phyloP scores from a whole-genome alignment of 495 filamentous ascomycete genomes.

The Penicillium atrosanguineum region DNA sequence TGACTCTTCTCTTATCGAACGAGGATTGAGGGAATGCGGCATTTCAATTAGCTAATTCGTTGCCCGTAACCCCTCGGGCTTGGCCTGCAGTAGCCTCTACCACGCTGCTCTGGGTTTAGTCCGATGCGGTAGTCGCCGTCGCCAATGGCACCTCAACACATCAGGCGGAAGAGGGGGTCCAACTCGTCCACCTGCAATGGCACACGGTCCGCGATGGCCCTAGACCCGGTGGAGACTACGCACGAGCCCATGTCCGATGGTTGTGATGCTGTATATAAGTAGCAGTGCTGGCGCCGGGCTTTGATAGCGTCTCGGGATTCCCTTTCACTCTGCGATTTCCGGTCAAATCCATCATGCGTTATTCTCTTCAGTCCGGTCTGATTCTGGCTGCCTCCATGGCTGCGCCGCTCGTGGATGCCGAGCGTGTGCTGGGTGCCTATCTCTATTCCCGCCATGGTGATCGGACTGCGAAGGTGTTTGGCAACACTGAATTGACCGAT shows the following conservation, averaged over 20 bases:
- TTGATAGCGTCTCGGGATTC: not conserved
- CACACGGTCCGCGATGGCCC: too few relatives aligned
- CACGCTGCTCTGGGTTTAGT: not conserved
- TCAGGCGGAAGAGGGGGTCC: not conserved
- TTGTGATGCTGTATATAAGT: not conserved
- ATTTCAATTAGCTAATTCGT: slow-evolving; percentile 24
- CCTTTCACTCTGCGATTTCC: not conserved
- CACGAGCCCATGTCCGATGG: not conserved
- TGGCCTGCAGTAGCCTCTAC: slow-evolving; percentile 8
- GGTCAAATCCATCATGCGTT: slow-evolving; percentile 26
- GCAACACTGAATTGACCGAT: slow-evolving; percentile 54
- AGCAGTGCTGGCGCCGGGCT: not conserved
- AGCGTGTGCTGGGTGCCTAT: slow-evolving; percentile 61
- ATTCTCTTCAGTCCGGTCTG: slow-evolving; percentile 29
- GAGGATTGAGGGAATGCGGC: too few relatives aligned
- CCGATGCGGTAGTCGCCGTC: slow-evolving; percentile 6
- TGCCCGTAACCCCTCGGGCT: slow-evolving; percentile 2
- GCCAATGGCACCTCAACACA: not conserved
- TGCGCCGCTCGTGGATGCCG: slow-evolving; percentile 44
- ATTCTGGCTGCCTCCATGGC: slow-evolving; percentile 29
- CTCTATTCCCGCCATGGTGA: slow-evolving; percentile 67
- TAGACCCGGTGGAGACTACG: too few relatives aligned
- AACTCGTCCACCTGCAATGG: not conserved
- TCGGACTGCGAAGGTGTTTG: slow-evolving; percentile 54
- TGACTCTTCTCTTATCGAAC: slow-evolving; percentile 16